Evolutionary conservation across 2,329 filamentous ascomycete genomes (phyloP).

Genomic region (Xylariaceae sp.): DNA sequence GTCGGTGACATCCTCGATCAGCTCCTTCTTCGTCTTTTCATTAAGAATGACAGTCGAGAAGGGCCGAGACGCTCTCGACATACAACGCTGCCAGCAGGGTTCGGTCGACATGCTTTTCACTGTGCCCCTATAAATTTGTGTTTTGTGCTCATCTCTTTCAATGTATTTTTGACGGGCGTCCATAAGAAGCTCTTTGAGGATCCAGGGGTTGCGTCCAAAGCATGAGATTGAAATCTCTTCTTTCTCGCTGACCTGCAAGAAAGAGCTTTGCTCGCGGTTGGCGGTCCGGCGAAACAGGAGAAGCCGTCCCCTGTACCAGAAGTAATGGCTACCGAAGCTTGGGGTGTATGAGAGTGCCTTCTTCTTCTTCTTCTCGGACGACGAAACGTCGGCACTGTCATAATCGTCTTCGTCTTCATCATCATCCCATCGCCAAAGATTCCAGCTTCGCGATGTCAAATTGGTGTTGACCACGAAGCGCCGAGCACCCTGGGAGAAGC

Average conservation of each 20-base stretch:
- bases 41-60: conserved; percentile 64
- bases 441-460: conserved; percentile 50
- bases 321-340: conserved; percentile 62
- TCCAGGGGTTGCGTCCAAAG: conserved; percentile 56
- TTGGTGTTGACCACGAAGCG: conserved; percentile 64
- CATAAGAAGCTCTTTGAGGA: conserved; percentile 59
- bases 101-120: conserved; percentile 39
- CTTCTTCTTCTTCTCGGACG: conserved; percentile 36
- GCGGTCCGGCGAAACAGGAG: conserved; percentile 55
- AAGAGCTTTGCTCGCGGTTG: conserved; percentile 41
- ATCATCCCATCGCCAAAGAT: conserved; percentile 42
- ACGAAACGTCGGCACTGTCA: conserved; percentile 30
- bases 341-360: conserved; percentile 61
- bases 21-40: conserved; percentile 54
- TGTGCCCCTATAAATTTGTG: conserved; percentile 60
- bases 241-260: conserved; percentile 43
- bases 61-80: conserved; percentile 56
- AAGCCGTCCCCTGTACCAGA: conserved; percentile 59
- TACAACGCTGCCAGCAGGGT: conserved; percentile 57
- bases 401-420: conserved; percentile 46
- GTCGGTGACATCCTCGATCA: conserved; percentile 58
- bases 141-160: conserved; percentile 58
- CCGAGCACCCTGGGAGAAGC: conserved; percentile 56
- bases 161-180: conserved; percentile 55
- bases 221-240: conserved; percentile 59